Conservation (phyloP, 2,329 filamentous ascomycete genomes). For the Acrodontium crateriforme region DNA sequence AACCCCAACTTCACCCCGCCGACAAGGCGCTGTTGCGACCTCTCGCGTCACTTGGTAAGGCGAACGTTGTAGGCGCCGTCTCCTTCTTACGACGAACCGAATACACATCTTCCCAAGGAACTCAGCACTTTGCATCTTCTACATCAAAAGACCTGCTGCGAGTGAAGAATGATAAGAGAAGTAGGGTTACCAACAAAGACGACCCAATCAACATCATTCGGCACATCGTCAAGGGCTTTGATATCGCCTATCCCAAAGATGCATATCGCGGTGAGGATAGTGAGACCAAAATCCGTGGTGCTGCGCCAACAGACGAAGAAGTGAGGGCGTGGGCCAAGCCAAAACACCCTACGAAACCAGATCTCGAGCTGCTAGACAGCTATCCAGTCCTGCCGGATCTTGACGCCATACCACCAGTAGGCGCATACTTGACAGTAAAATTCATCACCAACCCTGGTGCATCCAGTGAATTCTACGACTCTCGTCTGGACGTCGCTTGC, state of each 20-base stretch:
- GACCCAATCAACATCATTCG: constrained; percentile 48
- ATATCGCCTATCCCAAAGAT: constrained; percentile 49
- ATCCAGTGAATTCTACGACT: constrained; percentile 37
- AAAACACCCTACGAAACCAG: constrained; percentile 44
- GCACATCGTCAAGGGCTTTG: constrained; percentile 49
- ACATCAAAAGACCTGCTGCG: constrained; percentile 39
- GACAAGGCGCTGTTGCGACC: constrained; percentile 75
- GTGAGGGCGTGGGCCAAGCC: constrained; percentile 46
- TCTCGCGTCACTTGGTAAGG: constrained; percentile 72
- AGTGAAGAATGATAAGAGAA: constrained; percentile 27
- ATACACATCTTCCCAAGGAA: constrained; percentile 57
- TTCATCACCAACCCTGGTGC: constrained; percentile 46
- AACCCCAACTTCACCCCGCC: constrained; percentile 63
- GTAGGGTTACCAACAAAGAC: constrained; percentile 32
- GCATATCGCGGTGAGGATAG: constrained; percentile 55
- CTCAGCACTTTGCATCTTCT: constrained; percentile 36
- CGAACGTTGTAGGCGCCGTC: constrained; percentile 62
- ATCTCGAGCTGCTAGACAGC: constrained; percentile 43
- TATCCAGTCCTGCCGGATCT: constrained; percentile 50
- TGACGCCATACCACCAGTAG: constrained; percentile 44
- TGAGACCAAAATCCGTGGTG: constrained; percentile 37
- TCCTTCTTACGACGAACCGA: constrained; percentile 94
- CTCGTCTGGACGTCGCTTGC: constrained; percentile 45
- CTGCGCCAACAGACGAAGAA: constrained; percentile 40
- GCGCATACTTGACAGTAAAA: constrained; percentile 46